Base-by-base conservation (phyloP, 2,329 filamentous ascomycete genomes). In the Pseudocercospora fijiensis region DNA sequence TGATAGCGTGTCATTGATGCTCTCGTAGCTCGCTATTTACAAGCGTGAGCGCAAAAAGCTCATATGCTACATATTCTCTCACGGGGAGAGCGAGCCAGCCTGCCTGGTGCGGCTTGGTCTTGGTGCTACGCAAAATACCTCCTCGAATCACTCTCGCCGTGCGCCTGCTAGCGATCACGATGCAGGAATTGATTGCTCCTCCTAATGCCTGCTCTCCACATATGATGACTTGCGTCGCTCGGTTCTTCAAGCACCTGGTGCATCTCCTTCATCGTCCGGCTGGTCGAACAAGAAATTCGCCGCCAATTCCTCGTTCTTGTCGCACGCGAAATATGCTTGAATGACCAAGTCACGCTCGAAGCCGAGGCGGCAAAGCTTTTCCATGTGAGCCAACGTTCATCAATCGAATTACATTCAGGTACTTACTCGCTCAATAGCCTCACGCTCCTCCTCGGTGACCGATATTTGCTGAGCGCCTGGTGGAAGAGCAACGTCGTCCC, bases 221-320 rank as follows among this genome's bases (percentile, higher is more conserved):
- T 24, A 18, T 57, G 13, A 30, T 30, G 56, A 37, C n/a, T 22
- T 52, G 49, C 43, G 28, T 28, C 26, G 43, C 16, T 55, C 47
- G 22, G 8, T 41, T 10, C 28, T 13, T 58, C 49, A 61, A 33
- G 58, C 62, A 24, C 62, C 37, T 59, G 68, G 64, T 2, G 57
- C 57, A 55, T 77, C 76, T 63, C 76, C 75, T 6, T 70, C 73
- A 66, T 97, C 93, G 66, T 96, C 92, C 9, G 93, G 93, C 80
- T 98, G 92, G 73, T 99, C 95, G 76, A 99, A 99, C 65, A 99
- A 84, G 79, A 97, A 98, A 80, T 99, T 99, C 68, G 95, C 95
- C 0, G 95, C 95, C 58, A 99, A 84, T 79, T 99, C 95, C 80
- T 99, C 95, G 78, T 99, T 98, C 86, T 98, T 99, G 80, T 99